Evolutionary conservation across 2,329 filamentous ascomycete genomes (phyloP), one percentile per base, ranked within the genome.

Genomic region (Pyrenophora teres): DNA sequence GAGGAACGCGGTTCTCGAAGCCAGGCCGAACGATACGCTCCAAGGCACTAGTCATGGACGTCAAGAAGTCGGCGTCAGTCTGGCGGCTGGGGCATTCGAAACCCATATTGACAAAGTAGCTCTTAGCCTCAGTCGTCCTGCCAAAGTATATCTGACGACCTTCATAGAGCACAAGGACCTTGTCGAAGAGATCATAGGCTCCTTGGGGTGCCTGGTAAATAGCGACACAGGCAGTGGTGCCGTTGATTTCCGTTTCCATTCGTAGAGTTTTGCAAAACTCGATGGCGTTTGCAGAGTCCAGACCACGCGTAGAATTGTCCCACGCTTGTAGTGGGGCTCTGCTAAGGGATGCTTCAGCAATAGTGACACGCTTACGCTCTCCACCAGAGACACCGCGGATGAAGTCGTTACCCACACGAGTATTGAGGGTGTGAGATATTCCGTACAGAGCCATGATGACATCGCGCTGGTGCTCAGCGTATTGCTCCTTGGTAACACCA

Each of bases 281-380:
- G 53, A 90, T 81, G 45, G 88, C 87, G 71, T 90, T 90, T 73
- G 87, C 87, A 27, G 83, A 87, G 74, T 91, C 88, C 27, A 90
- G 78, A 73, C 87, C 87, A 74, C 88, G 81, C 21, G 88, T 90
- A 35, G 83, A 86, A 77, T 90, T 90, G 66, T 90, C 90, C 89
- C 90, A 94, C 54, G 86, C 87, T 68, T 89, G 86, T 1, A 85
- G 71, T 0, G 81, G 81, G 0, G 83, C 82, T 30, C 80, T 77
- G 13, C 86, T 86, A 9, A 92, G 77, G 53, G 87, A 81, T 59
- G 89, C 90, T 72, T 94, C 90, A 1, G 88, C 89, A 55, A 94
- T 91, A 38, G 86, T 89, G 4, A 95, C 90, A 69, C 91, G 85
- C 76, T 94, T 92, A 69, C 86, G 80, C 78, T 91, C 87, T 67